Evolutionary conservation across 2,329 filamentous ascomycete genomes (phyloP), one percentile per base, ranked within the genome.

Genomic region (Diaporthe destruens): DNA sequence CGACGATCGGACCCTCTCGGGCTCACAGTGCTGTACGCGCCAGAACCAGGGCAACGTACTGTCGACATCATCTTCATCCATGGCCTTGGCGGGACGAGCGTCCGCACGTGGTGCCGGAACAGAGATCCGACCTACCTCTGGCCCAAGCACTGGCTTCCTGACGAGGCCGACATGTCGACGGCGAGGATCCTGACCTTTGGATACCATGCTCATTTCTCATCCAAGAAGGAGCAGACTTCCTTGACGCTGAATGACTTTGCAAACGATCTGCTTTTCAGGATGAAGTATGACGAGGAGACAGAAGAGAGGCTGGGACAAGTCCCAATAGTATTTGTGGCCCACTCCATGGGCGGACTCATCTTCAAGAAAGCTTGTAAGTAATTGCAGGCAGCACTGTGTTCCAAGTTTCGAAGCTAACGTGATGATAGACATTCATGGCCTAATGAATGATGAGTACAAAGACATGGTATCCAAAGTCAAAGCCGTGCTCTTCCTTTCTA

Each of bases 11-110:
- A 75, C 23, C 75, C 75, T 7, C 68, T 76, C 2, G 75, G 74
- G 9, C 69, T 77, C 9, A 56, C 42, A 9, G 75, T 76, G 11
- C 29, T 77, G 9, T 65, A 77, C 29, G 47, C 71, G 6, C 72
- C 72, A 8, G 56, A 47, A 18, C 51, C 42, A 25, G 53, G 61
- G 14, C 61, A 74, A 44, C 73, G 74, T 2, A 67, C 73, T 1
- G 75, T 75, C 4, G 76, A 79, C 63, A 76, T 79, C 5, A 56
- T 79, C 1, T 79, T 79, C 70, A 71, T 79, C 6, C 78, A 79
- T 66, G 77, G 78, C 6, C 77, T 79, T 2, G 75, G 74, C 5
- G 77, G 76, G 0, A 75, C 76, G n/a, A 77, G 76, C 25, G 49
- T 71, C 12, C 56, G 57, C 36, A 77, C 77, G 6, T 79, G 77